Base-by-base conservation (phyloP, 2,329 filamentous ascomycete genomes). In the Colletotrichum zoysiae region DNA sequence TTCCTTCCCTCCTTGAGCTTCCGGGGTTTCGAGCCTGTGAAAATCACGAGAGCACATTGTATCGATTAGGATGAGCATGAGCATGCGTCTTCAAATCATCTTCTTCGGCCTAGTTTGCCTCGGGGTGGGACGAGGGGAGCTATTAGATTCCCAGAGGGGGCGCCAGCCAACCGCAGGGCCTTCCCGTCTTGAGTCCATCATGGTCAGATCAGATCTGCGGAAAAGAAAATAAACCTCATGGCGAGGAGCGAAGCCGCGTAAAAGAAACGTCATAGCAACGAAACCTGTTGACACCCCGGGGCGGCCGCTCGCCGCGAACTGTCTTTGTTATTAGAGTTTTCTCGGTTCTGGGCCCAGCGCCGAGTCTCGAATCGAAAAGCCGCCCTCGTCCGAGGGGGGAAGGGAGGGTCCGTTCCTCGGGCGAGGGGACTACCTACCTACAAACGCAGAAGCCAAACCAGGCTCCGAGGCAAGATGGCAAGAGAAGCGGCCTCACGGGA, bases 181-280 rank as follows among this genome's bases (percentile, higher is more conserved):
- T 18, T 48, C 46, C 23, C 40, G 18, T 26, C 42, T 65, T 44
- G 44, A 14, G 35, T 42, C 50, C 51, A 38, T 57, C 44, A 68
- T 46, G 67, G n/a, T 8, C 40, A 66, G 38, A 70, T 66, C 55
- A 46, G 40, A 71, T 48, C 59, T 56, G 59, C 66, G 35, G 30
- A 30, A 50, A 23, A 20, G 4, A 50, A 23, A 20, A 40, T 26
- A 40, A 46, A 63, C 40, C n/a, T 71, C 57, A 46, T 51, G 33
- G 53, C 20, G 65, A 51, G 26, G 40, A 46, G 9, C 33, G 35
- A 61, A 20, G 33, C 8, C n/a, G 18, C 46, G 20, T 8, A 51
- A 38, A 20, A 51, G 38, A 63, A 35, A 26, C 35, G 38, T 26
- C 46, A 30, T 62, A 6, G 46, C 5, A 23, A n/a, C 46, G 35